These are phyloP conservation scores for Sphaerulina musiva DNA, from an alignment of 2,329 filamentous ascomycete species.

Conservation along the genomic window DNA sequence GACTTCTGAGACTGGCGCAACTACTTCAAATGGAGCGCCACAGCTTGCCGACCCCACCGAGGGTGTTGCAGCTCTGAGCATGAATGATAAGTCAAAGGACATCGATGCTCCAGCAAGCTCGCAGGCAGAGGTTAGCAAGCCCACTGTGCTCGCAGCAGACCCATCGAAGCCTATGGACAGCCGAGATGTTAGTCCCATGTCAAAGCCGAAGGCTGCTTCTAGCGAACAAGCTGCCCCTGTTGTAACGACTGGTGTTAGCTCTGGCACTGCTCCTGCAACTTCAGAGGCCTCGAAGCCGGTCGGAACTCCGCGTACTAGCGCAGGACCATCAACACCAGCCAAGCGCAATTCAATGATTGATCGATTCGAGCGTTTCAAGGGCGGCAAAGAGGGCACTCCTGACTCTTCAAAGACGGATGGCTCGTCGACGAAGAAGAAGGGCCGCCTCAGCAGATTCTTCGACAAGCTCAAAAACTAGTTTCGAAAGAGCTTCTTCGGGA, in stretches of 20 bases:
- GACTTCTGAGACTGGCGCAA: background rate
- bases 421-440: constrained; percentile 42
- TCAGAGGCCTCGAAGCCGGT: constrained; percentile 19
- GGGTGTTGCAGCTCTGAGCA: constrained; percentile 23
- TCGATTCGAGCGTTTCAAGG: constrained; percentile 23
- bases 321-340: constrained; percentile 24
- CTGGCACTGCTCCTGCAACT: constrained; percentile 27
- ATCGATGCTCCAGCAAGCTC: constrained; percentile 36
- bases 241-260: constrained; percentile 38
- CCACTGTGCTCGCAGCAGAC: constrained; percentile 9
- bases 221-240: constrained; percentile 33
- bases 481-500: background rate
- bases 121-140: constrained; percentile 14
- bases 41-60: constrained; percentile 28
- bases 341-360: constrained; percentile 28
- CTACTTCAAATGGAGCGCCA: constrained; percentile 25
- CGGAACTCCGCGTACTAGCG: constrained; percentile 23
- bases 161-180: constrained; percentile 27
- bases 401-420: constrained; percentile 33
- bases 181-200: constrained; percentile 40
- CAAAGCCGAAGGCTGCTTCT: constrained; percentile 32
- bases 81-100: constrained; percentile 25
- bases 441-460: constrained; percentile 46
- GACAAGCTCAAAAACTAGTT: constrained; percentile 39
- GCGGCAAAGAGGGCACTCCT: constrained; percentile 34